phyloP scores from a whole-genome alignment of 495 filamentous ascomycete species.

The Evernia prunastri region DNA sequence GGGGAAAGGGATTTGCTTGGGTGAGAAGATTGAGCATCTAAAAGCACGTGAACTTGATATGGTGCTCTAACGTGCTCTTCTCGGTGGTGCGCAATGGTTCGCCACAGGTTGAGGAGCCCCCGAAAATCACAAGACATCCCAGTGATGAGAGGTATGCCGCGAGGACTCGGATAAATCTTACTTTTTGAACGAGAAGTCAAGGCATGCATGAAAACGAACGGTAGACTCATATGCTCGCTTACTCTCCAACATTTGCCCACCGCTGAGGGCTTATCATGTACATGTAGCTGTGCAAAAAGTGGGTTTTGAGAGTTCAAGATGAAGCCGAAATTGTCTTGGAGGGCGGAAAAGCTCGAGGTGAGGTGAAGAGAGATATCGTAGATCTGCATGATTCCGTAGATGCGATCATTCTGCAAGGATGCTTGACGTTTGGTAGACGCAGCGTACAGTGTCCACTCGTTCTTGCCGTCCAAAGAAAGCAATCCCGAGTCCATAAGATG shows the following conservation, averaged over 20 bases:
- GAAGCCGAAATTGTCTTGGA: background rate
- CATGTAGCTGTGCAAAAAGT: background rate
- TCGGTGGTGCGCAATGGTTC: background rate
- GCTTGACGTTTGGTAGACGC: constrained; percentile 6
- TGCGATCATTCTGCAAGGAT: constrained; percentile 1
- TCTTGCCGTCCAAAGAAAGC: background rate
- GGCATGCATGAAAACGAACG: background rate
- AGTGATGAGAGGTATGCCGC: background rate
- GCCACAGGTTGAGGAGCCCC: background rate
- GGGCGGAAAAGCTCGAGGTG: background rate
- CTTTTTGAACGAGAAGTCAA: background rate
- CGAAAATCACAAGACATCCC: background rate
- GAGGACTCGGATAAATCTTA: background rate
- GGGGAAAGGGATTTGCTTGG: background rate
- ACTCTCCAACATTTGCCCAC: background rate
- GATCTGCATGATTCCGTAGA: constrained; percentile 9
- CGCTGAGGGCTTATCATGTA: background rate
- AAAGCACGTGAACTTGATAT: background rate
- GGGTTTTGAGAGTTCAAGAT: background rate
- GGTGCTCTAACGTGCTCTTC: background rate
- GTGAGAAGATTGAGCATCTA: constrained; percentile 1
- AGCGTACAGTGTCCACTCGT: constrained; percentile 1
- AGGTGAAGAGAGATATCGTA: background rate
- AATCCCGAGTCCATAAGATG: background rate
- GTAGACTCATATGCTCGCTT: background rate